phyloP scores from a whole-genome alignment of 176 grass and related monocot species.

The Oryza nivara region DNA sequence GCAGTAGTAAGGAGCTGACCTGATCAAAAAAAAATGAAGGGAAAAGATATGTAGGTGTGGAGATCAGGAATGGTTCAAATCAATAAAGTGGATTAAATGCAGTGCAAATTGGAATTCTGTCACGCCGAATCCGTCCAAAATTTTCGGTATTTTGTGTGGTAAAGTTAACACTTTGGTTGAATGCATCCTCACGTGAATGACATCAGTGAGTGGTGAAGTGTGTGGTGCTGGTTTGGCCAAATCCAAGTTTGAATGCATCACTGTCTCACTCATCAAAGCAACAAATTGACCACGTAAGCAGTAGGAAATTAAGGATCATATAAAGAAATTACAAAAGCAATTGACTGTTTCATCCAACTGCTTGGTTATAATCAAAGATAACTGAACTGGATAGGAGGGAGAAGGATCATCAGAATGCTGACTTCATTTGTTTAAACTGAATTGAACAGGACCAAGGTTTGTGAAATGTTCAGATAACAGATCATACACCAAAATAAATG shows the following conservation, averaged over 20 bases:
- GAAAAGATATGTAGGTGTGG: not conserved
- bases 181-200: not conserved
- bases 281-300: slow-evolving; percentile 10
- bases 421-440: not conserved
- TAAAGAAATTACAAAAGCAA: not conserved
- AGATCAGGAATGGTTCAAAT: slow-evolving; percentile 14
- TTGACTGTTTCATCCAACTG: slow-evolving; percentile 35
- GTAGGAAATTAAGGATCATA: not conserved
- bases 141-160: not conserved
- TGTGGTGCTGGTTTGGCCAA: slow-evolving; percentile 7
- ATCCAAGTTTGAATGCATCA: slow-evolving; percentile 28
- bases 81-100: not conserved
- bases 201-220: slow-evolving; percentile 5
- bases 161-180: not conserved
- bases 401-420: not conserved
- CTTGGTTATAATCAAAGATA: not conserved
- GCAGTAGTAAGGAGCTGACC: not conserved
- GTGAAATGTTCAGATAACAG: not conserved
- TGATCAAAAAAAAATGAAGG: not conserved
- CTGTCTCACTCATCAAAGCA: not conserved
- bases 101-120: not conserved
- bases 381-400: not conserved
- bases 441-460: not conserved
- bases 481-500: not conserved
- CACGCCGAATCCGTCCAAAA: not conserved